Conservation (phyloP, 75 land plant genomes). For the Gnetum montanum region DNA sequence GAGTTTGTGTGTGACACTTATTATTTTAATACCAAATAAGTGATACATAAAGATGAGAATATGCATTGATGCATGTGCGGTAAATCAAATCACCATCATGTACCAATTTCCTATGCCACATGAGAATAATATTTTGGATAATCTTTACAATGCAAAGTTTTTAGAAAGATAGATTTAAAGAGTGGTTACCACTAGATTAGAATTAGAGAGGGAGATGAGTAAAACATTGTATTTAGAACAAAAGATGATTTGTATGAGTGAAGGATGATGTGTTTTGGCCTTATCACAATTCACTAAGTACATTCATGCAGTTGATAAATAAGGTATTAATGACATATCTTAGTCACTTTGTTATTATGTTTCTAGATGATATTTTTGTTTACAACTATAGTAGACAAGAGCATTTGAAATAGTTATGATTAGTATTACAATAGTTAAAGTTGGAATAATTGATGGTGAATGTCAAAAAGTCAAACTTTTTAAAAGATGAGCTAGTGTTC, state of each 20-base stretch:
- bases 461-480: neutral
- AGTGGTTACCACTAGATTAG: neutral
- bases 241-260: neutral
- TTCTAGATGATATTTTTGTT: neutral
- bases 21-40: neutral
- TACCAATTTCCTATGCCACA: neutral
- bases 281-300: neutral
- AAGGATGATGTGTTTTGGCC: neutral
- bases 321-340: neutral
- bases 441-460: neutral
- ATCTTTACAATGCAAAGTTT: neutral
- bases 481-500: neutral
- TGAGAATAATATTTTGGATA: neutral
- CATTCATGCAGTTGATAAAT: neutral
- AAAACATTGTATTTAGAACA: neutral
- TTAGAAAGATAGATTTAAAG: neutral
- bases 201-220: neutral
- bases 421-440: neutral
- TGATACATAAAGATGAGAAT: neutral
- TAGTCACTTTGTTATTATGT: neutral
- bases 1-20: neutral
- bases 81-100: neutral
- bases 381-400: neutral
- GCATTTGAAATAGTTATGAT: neutral
- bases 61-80: neutral